Conservation (phyloP, 495 filamentous ascomycete species). For the Xylaria telfairii region DNA sequence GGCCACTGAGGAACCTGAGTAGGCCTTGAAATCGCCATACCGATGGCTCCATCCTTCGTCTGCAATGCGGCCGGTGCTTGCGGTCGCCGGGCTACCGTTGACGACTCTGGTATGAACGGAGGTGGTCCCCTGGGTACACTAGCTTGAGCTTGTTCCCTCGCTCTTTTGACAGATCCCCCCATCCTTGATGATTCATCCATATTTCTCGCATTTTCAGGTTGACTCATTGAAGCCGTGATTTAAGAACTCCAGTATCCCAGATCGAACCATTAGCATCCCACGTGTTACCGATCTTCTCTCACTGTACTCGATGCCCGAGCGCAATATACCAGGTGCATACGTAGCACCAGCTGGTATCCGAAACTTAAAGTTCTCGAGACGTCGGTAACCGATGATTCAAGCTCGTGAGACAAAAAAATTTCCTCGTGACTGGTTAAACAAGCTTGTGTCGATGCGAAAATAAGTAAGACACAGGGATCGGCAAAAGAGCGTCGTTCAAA, state of each 20-base stretch:
- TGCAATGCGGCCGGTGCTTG: slow-evolving; percentile 46
- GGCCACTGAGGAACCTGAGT: slow-evolving; percentile 62
- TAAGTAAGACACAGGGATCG: slow-evolving; percentile 20
- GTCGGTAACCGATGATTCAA: slow-evolving; percentile 29
- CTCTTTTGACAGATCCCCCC: slow-evolving; percentile 54
- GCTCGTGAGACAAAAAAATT: neutral
- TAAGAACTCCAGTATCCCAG: slow-evolving; percentile 23
- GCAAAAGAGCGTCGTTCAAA: neutral
- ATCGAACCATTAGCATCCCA: slow-evolving; percentile 35
- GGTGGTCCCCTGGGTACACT: slow-evolving; percentile 34
- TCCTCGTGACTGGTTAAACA: neutral
- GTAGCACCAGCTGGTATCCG: slow-evolving; percentile 24
- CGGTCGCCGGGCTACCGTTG: slow-evolving; percentile 38
- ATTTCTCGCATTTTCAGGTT: slow-evolving; percentile 52
- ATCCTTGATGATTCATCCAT: slow-evolving; percentile 47
- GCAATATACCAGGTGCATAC: slow-evolving; percentile 39
- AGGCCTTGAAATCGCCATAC: slow-evolving; percentile 59
- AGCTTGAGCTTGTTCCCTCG: slow-evolving; percentile 50
- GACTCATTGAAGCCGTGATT: slow-evolving; percentile 53
- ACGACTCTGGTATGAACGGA: slow-evolving; percentile 30
- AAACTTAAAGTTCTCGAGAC: slow-evolving; percentile 31
- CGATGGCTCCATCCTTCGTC: slow-evolving; percentile 50
- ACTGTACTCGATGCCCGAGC: slow-evolving; percentile 27
- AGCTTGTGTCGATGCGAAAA: slow-evolving; percentile 8
- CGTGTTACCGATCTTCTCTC: slow-evolving; percentile 34